These are phyloP conservation scores for Roridomyces roridus DNA, from an alignment of 768 basidiomycete genomes.

Conservation along the genomic window DNA sequence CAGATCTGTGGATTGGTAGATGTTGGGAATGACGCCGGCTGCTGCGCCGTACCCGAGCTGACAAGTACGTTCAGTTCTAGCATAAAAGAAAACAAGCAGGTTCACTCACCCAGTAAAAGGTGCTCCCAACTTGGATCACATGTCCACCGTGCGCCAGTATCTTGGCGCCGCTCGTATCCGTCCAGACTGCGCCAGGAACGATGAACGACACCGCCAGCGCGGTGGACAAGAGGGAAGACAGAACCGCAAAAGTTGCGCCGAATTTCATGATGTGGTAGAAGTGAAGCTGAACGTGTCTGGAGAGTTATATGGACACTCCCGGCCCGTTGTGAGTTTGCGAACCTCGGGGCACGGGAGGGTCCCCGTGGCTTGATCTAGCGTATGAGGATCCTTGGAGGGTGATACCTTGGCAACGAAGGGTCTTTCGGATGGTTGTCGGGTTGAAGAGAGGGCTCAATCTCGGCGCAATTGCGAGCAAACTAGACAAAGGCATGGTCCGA, in stretches of 20 bases:
- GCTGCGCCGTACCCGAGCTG: constrained; percentile 11
- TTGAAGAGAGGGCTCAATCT: too few species aligned
- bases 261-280: constrained; percentile 5
- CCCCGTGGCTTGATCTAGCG: too few species aligned
- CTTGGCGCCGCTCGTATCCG: constrained; percentile 16
- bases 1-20: constrained; percentile 16
- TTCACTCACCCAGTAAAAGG: constrained; percentile 13
- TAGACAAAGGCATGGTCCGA: too few species aligned
- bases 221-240: constrained; percentile 5
- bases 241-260: neutral
- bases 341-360: neutral
- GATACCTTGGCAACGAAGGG: too few species aligned
- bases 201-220: constrained; percentile 18
- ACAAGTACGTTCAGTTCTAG: neutral
- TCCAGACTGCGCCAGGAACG: constrained; percentile 18
- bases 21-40: constrained; percentile 7
- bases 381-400: too few species aligned
- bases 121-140: constrained; percentile 12
- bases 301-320: constrained; percentile 1
- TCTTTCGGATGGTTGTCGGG: too few species aligned
- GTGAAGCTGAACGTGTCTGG: neutral
- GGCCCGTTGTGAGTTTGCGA: constrained; percentile 1
- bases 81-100: neutral
- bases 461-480: too few species aligned
- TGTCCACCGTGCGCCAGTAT: constrained; percentile 15